phyloP scores from a whole-genome alignment of 2,329 filamentous ascomycete species.

The Diaporthe vaccinii region DNA sequence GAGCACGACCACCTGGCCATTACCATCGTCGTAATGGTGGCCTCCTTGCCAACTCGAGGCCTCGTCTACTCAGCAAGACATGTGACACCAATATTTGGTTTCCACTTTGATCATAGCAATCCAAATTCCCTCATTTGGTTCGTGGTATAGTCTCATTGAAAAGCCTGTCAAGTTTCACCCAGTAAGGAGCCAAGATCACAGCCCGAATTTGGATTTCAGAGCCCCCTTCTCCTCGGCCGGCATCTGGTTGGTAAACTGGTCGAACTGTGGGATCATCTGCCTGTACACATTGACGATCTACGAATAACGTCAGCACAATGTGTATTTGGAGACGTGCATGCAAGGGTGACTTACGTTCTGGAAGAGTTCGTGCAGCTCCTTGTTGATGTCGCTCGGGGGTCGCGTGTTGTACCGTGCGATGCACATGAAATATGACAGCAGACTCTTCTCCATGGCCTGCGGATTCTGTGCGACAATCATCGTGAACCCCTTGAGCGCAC shows the following conservation, averaged over 20 bases:
- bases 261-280: constrained; percentile 71
- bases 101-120: neutral
- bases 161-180: neutral
- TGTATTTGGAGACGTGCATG: neutral
- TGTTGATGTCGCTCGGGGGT: constrained; percentile 71
- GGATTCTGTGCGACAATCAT: constrained; percentile 88
- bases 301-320: constrained; percentile 45
- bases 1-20: neutral
- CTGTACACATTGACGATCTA: constrained; percentile 67
- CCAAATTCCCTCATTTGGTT: neutral
- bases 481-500: constrained; percentile 92
- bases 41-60: neutral
- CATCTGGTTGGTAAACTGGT: constrained; percentile 66
- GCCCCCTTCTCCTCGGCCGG: constrained; percentile 63
- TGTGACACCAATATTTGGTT: neutral
- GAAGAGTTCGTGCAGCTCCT: constrained; percentile 79
- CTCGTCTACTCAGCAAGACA: constrained; percentile 7
- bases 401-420: constrained; percentile 83
- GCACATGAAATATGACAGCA: constrained; percentile 84
- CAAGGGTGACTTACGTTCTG: constrained; percentile 72
- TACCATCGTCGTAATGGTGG: neutral
- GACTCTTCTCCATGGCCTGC: constrained; percentile 88
- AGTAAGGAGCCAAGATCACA: constrained; percentile 16
- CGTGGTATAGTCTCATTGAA: neutral
- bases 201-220: constrained; percentile 61